Evolutionary conservation across 2,329 filamentous ascomycete species (phyloP).

Genomic region (Pseudophaeomoniella oleicola): DNA sequence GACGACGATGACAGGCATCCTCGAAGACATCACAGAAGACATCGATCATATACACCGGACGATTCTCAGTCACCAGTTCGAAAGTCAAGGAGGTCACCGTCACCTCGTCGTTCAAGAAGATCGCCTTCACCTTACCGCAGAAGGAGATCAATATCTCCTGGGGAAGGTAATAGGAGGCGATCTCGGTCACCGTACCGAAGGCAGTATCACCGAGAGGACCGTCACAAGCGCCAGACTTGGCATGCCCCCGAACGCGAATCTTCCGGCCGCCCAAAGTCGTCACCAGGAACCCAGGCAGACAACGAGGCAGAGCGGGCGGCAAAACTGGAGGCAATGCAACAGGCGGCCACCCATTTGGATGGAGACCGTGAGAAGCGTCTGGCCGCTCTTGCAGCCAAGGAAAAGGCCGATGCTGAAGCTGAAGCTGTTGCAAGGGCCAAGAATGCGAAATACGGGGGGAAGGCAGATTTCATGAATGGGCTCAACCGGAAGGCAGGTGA

Average conservation of each 20-base stretch:
- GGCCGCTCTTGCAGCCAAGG: conserved; percentile 49
- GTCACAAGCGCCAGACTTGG: conserved; percentile 15
- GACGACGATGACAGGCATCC: conserved; percentile 10
- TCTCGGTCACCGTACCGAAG: conserved; percentile 24
- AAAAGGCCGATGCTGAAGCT: conserved; percentile 48
- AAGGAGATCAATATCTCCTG: conserved; percentile 10
- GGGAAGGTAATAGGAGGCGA: conserved; percentile 11
- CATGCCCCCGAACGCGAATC: conserved; percentile 11
- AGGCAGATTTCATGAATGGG: conserved; percentile 48
- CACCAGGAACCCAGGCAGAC: conserved; percentile 3
- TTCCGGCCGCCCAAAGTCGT: conserved; percentile 2
- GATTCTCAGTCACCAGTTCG: conserved; percentile 19
- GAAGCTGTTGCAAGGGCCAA: conserved; percentile 49
- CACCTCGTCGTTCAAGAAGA: conserved; percentile 8
- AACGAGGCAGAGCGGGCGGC: conserved; percentile 42
- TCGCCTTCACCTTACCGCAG: conserved; percentile 10
- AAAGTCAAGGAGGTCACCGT: conserved; percentile 9
- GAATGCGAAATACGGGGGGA: conserved; percentile 48
- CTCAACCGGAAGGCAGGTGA: conserved; percentile 42
- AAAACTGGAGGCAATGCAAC: conserved; percentile 60
- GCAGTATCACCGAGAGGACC: conserved; percentile 18
- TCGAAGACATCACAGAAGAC: conserved; percentile 17
- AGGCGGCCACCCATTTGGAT: conserved; percentile 55
- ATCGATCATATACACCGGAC: conserved; percentile 26
- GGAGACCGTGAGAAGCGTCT: conserved; percentile 54